These are phyloP conservation scores for Pyricularia grisea DNA, from an alignment of 2,329 filamentous ascomycete genomes.

Conservation along the genomic window DNA sequence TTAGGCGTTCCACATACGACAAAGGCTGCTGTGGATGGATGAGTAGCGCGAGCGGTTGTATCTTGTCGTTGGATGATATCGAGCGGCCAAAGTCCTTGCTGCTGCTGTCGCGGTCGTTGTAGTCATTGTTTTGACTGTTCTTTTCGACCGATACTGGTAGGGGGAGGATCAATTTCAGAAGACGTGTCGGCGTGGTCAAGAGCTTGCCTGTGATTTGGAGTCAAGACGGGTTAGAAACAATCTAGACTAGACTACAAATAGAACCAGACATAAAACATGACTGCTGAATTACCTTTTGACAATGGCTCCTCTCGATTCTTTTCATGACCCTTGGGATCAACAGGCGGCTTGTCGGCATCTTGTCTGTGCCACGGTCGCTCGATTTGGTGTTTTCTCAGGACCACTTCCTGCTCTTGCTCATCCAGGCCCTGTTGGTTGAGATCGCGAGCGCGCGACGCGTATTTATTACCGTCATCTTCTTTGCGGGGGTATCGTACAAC, in stretches of 20 bases:
- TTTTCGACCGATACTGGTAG: conserved; percentile 40
- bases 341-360: conserved; percentile 35
- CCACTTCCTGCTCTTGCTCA: conserved; percentile 26
- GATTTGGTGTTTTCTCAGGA: conserved; percentile 44
- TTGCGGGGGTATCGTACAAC: not conserved
- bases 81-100: conserved; percentile 23
- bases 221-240: not conserved
- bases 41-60: conserved; percentile 78
- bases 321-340: conserved; percentile 13
- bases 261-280: not conserved
- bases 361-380: conserved; percentile 58
- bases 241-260: not conserved
- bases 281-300: conserved; percentile 19
- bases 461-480: conserved; percentile 7
- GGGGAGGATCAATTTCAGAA: conserved; percentile 74
- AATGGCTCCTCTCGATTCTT: conserved; percentile 14
- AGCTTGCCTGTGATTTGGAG: conserved; percentile 49
- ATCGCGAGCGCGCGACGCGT: conserved; percentile 18
- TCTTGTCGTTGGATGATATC: conserved; percentile 28
- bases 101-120: conserved; percentile 9
- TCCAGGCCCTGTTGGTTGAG: conserved; percentile 23
- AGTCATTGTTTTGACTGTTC: conserved; percentile 17
- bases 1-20: conserved; percentile 80
- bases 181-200: conserved; percentile 68
- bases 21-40: conserved; percentile 86